Conservation (phyloP, 768 basidiomycete genomes). For the Mycena floridula region DNA sequence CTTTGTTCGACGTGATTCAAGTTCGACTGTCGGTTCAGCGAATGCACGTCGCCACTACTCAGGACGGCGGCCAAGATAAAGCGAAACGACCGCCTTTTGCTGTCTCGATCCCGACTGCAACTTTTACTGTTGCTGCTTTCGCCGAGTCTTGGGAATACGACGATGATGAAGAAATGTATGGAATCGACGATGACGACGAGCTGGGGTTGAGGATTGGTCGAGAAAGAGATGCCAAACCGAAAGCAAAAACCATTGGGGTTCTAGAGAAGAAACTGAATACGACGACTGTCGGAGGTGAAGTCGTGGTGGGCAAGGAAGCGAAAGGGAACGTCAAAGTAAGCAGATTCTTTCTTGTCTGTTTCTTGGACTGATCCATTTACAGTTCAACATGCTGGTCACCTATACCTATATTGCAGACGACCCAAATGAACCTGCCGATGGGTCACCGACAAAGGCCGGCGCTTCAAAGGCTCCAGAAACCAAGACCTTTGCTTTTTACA, state of each 20-base stretch:
- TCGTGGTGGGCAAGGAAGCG: conserved; percentile 77
- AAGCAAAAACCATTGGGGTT: conserved; percentile 64
- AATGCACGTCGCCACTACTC: conserved; percentile 42
- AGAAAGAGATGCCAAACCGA: conserved; percentile 42
- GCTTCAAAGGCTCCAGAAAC: conserved; percentile 56
- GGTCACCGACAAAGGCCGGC: conserved; percentile 31
- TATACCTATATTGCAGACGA: conserved; percentile 95
- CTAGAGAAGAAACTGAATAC: conserved; percentile 88
- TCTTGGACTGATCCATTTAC: conserved; percentile 4
- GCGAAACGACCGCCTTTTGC: conserved; percentile 69
- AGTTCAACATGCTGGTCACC: conserved; percentile 94
- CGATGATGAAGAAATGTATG: conserved; percentile 90
- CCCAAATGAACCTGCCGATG: conserved; percentile 55
- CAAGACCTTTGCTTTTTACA: conserved; percentile 89
- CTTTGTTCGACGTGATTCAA: conserved; percentile 92
- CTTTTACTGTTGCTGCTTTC: conserved; percentile 83
- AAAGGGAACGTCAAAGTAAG: conserved; percentile 74
- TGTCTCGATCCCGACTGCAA: conserved; percentile 67
- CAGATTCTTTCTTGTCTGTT: conserved; percentile 4
- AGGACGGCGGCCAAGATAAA: conserved; percentile 39
- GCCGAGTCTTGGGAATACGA: conserved; percentile 99
- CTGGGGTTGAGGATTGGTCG: conserved; percentile 27
- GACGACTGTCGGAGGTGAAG: conserved; percentile 84
- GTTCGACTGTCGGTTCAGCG: conserved; percentile 81
- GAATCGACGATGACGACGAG: conserved; percentile 38